Evolutionary conservation across 768 basidiomycete genomes (phyloP), one percentile per base, ranked within the genome.

Genomic region (Dictyophora rubrovolvata): DNA sequence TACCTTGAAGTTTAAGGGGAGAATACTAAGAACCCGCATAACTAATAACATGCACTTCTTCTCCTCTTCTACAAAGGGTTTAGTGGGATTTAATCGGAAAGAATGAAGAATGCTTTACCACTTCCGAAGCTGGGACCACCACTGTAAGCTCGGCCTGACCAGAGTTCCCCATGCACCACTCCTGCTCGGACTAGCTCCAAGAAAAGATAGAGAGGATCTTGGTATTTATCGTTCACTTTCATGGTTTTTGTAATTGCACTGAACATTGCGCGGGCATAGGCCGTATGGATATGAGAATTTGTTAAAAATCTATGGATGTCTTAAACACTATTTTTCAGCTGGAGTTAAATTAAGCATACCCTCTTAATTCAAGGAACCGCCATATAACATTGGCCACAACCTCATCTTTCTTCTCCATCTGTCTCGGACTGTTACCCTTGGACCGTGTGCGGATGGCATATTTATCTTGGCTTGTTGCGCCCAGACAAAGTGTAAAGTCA

Each of bases 351-450:
- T 28, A 28, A 28, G 28, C 86, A 69, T 72, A 95, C 94, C 93
- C 93, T 72, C 96, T 78, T 60, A 97, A 75, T 70, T 97, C 95
- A 58, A 99, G 80, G 81, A 98, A 97, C 55, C 95, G 83, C 94
- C 94, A 97, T 57, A 99, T 89, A 23, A 95, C 93, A 68, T 99
- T 99, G 8, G 94, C 94, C 3, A 99, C 96, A 0, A 96, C 79
- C 71, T 99, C 96, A 66, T 99, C 96, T 74, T 98, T 98, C 75
- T 96, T 97, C 61, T 98, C 95, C 23, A 99, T 78, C 16, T 83
- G 79, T 6, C 65, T 66, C 37, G 65, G 66, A 23, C 74, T 66
- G 34, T 71, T 64, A 54, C 66, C 75, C 74, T 85, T 88, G 46
- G 79, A 77, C 70, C 87, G 88, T 52, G 95, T 98, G 47, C 92